Conservation (phyloP, 352 stramenopile species). For the Globisporangium paroecandrum region DNA sequence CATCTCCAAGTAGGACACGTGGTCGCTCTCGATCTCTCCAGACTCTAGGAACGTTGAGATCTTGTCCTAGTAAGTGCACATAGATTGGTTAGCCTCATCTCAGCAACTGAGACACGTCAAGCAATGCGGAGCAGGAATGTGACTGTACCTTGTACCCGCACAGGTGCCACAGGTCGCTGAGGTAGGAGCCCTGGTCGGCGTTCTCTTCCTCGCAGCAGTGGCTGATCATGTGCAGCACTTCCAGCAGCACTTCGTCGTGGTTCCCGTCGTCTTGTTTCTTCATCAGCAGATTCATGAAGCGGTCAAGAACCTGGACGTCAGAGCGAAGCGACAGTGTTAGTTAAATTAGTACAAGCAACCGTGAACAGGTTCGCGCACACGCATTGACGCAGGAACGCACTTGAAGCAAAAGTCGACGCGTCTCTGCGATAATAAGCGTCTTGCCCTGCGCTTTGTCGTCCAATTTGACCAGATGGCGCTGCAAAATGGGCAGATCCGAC, state of each 20-base stretch:
- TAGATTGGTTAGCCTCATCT: background rate
- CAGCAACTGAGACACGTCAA: background rate
- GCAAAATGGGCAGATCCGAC: constrained; percentile 39
- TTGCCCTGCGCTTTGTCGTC: constrained; percentile 35
- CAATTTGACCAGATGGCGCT: constrained; percentile 40
- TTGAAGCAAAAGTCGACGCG: constrained; percentile 37
- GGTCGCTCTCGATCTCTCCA: constrained; percentile 51
- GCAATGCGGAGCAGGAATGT: background rate
- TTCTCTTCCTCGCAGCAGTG: constrained; percentile 48
- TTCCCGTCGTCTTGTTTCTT: constrained; percentile 20
- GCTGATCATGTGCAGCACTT: constrained; percentile 58
- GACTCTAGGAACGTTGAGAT: constrained; percentile 47
- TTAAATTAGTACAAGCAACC: background rate
- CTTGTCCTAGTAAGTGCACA: constrained; percentile 30
- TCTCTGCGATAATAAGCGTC: constrained; percentile 43
- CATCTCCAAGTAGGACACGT: constrained; percentile 69
- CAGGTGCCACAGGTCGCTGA: constrained; percentile 73
- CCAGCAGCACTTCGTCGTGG: constrained; percentile 45
- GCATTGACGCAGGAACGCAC: constrained; percentile 14
- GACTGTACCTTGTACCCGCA: constrained; percentile 44
- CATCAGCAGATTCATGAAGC: constrained; percentile 38
- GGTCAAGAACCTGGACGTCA: constrained; percentile 19
- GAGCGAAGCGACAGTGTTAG: background rate
- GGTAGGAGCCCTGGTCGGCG: constrained; percentile 56
- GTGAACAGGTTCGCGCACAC: background rate